These are phyloP conservation scores for Colletotrichum eremochloae DNA, from an alignment of 2,329 filamentous ascomycete species.

Conservation along the genomic window DNA sequence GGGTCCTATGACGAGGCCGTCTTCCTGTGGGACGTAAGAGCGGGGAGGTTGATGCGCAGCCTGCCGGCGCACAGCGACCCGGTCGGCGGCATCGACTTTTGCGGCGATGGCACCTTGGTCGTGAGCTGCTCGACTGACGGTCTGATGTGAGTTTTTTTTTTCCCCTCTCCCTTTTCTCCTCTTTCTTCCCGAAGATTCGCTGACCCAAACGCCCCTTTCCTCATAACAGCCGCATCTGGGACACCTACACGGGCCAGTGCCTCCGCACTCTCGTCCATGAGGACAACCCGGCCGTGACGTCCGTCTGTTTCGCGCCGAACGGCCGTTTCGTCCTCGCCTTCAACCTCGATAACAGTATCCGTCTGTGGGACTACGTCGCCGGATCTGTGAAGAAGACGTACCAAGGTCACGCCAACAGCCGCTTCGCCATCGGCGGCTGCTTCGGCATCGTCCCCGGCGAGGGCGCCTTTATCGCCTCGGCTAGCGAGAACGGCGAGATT, in stretches of 20 bases:
- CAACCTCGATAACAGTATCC: conserved; percentile 89
- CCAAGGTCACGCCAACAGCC: conserved; percentile 88
- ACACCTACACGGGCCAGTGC: conserved; percentile 94
- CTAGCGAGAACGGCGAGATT: conserved; percentile 88
- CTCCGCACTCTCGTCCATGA: conserved; percentile 95
- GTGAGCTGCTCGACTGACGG: conserved; percentile 94
- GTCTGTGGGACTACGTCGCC: conserved; percentile 95
- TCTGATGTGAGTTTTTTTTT: conserved; percentile 73
- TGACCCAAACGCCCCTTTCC: conserved; percentile 19
- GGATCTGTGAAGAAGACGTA: conserved; percentile 97
- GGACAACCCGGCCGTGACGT: conserved; percentile 90
- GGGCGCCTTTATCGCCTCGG: conserved; percentile 78
- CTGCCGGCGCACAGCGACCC: conserved; percentile 96
- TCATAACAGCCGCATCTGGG: conserved; percentile 82
- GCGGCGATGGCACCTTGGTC: conserved; percentile 90
- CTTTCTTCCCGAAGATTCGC: conserved; percentile 3
- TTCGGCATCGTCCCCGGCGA: conserved; percentile 72
- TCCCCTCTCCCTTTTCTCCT: not conserved
- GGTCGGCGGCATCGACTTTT: conserved; percentile 93
- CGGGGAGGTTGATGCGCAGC: conserved; percentile 87
- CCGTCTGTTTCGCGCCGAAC: conserved; percentile 93
- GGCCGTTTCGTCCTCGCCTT: conserved; percentile 93
- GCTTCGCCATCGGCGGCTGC: conserved; percentile 86
- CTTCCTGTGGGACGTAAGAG: conserved; percentile 95
- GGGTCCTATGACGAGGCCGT: conserved; percentile 98